These are phyloP conservation scores for Petunia axillaris DNA, from an alignment of 257 asterid genomes.

Conservation along the genomic window DNA sequence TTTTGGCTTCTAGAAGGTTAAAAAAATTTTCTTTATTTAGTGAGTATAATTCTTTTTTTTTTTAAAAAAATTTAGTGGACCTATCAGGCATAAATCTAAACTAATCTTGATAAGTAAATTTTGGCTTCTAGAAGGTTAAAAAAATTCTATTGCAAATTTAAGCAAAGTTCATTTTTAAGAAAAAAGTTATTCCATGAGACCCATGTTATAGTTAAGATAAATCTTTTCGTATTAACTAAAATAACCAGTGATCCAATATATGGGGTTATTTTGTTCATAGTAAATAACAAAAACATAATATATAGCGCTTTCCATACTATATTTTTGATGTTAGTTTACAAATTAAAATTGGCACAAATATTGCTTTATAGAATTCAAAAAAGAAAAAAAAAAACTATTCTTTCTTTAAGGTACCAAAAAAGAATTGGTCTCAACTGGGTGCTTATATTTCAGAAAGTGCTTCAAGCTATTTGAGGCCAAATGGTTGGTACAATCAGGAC, in stretches of 20 bases:
- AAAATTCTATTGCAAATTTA: neutral
- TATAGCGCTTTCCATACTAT: neutral
- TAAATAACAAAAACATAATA: neutral
- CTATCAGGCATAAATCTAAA: too few species aligned
- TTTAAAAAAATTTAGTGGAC: too few species aligned
- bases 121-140: neutral
- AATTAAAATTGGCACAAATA: neutral
- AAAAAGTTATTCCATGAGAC: neutral
- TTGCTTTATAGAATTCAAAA: neutral
- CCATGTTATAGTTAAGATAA: neutral
- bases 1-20: too few species aligned
- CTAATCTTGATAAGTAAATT: too few species aligned
- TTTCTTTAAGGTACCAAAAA: neutral
- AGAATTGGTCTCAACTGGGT: neutral
- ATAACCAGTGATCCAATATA: neutral
- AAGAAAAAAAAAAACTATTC: neutral
- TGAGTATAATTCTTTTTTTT: too few species aligned
- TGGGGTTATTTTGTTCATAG: neutral
- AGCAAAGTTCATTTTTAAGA: neutral
- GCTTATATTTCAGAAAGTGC: neutral
- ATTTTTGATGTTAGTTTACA: neutral
- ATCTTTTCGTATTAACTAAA: neutral
- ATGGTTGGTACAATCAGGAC: neutral
- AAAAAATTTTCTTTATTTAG: neutral
- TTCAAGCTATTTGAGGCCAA: neutral